Percentiles rank a stretch among this genome's conserved stretches.
Conservation (phyloP, 441 rosid genomes). For the Gossypium schwendimanii region DNA sequence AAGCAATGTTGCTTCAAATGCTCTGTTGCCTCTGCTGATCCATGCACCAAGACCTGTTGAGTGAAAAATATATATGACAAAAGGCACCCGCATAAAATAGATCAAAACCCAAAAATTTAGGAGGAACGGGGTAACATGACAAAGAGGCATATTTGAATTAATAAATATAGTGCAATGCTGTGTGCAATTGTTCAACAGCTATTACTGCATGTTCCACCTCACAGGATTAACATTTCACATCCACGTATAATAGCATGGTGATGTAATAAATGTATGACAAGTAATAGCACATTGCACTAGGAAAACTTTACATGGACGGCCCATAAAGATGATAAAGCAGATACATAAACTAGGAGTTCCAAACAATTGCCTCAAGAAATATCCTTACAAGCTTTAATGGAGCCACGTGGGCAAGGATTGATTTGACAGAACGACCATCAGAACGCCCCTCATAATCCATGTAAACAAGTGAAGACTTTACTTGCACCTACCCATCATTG, state of each 20-base stretch:
- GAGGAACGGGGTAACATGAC: neutral
- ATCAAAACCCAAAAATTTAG: neutral
- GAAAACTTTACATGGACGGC: neutral
- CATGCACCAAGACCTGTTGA: conserved; percentile 87
- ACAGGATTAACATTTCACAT: neutral
- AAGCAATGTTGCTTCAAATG: conserved; percentile 93
- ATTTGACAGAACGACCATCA: conserved; percentile 89
- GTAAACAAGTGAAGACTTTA: conserved; percentile 70
- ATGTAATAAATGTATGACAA: neutral
- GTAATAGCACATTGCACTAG: neutral
- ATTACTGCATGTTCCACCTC: neutral
- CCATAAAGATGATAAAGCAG: neutral
- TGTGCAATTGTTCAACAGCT: neutral
- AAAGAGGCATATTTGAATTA: neutral
- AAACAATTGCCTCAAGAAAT: conserved; percentile 5
- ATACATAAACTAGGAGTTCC: neutral
- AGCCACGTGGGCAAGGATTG: conserved; percentile 83
- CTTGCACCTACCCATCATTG: conserved; percentile 65
- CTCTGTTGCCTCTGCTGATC: conserved; percentile 93
- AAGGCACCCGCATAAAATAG: neutral
- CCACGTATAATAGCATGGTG: neutral
- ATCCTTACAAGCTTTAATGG: conserved; percentile 85
- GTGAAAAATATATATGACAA: neutral
- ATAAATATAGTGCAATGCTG: neutral
- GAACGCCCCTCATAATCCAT: conserved; percentile 94